phyloP scores from a whole-genome alignment of 192 early-diverging fungal genomes.

The Coemansia furcata region DNA sequence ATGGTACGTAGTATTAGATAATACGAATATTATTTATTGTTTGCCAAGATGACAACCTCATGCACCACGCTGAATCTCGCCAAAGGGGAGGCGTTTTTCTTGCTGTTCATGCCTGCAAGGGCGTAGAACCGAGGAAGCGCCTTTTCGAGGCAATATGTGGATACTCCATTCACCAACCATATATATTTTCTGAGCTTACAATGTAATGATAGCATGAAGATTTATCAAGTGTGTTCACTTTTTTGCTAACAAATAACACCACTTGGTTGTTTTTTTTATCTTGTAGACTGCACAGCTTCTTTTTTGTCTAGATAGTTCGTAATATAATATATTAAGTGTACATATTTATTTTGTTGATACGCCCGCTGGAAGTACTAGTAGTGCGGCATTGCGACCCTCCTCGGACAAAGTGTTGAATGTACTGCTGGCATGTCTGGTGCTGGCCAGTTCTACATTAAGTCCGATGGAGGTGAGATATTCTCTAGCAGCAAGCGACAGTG shows the following conservation, averaged over 20 bases:
- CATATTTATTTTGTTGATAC: slow-evolving; percentile 14
- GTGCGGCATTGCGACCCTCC: slow-evolving; percentile 44
- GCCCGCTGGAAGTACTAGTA: slow-evolving; percentile 37
- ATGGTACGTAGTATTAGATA: not conserved
- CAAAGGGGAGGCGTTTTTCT: not conserved
- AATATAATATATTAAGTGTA: not conserved
- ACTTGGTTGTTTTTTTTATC: not conserved
- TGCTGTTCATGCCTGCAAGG: slow-evolving; percentile 3
- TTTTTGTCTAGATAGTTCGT: not conserved
- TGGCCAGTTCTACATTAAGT: slow-evolving; percentile 40
- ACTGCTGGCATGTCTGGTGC: slow-evolving; percentile 33
- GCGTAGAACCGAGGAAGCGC: not conserved
- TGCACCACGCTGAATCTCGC: slow-evolving; percentile 48
- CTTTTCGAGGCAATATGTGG: slow-evolving; percentile 11
- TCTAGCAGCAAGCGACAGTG: slow-evolving; percentile 13
- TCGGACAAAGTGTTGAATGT: slow-evolving; percentile 41
- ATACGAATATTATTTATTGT: not conserved
- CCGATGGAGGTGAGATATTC: slow-evolving; percentile 47
- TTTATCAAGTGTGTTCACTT: not conserved
- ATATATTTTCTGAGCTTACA: slow-evolving; percentile 15
- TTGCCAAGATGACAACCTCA: slow-evolving; percentile 50
- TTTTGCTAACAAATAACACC: not conserved
- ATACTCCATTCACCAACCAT: slow-evolving; percentile 19
- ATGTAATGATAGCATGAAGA: not conserved
- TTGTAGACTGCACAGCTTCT: not conserved